Evolutionary conservation across 805 yeast species (phyloP), one percentile per base, ranked within the genome.

Genomic region (Candida fluviatilis): DNA sequence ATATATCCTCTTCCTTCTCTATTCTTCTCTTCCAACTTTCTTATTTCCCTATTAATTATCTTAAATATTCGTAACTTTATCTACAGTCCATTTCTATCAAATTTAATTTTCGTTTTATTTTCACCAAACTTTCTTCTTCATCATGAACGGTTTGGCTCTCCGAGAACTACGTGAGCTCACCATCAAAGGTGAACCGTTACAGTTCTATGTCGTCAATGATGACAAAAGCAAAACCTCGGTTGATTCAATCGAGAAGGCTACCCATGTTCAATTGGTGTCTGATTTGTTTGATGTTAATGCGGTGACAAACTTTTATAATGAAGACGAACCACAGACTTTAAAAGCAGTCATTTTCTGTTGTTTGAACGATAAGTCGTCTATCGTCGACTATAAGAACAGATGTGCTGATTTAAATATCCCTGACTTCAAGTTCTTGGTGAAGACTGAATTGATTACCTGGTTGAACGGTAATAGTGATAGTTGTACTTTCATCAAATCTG

Each of bases 381-480:
- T 89, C 32, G 82, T 96, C 10, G 95, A 87, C 38, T 90, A 91
- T 57, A 75, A 88, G 42, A 73, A 80, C 8, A 80, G 76, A 27
- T 86, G 96, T 46, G 82, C 78, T 50, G 73, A 71, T 35, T 64
- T 73, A 28, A 72, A 76, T 2, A 71, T 91, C 24, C 70, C 78
- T 2, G 86, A 86, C 45, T 75, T 91, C 55, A 80, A 86, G 40
- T 90, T 91, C 54, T 62, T 86, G 55, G 95, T 88, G 51, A 80
- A 95, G 61, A 81, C 88, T 6, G 96, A 91, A 55, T 71, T 91
- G 43, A 71, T 83, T 38, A 75, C 86, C 21, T 90, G 93, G 89
- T 71, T 91, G 36, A 75, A 73, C 42, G 96, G 96, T 3, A 70
- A 77, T 15, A 67, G 80, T 3, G 78, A 72, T 27, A 68, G 73